Evolutionary conservation across 2,329 filamentous ascomycete species (phyloP), one percentile per base, ranked within the genome.

Genomic region (Sarocladiaceae sp.): DNA sequence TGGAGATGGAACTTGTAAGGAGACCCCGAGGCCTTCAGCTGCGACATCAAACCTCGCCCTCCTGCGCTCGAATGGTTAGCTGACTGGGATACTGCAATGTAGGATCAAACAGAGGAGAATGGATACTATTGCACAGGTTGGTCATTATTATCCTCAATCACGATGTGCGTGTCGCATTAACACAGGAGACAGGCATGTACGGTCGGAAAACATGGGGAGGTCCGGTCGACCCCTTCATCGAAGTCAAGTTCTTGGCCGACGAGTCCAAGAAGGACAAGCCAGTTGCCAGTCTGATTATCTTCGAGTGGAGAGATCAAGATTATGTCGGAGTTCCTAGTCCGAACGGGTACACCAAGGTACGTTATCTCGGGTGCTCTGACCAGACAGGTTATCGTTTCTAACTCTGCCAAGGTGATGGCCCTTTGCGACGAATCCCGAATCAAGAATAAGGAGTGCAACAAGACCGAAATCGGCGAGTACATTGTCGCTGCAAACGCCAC

Each of bases 201-300:
- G 92, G 88, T 72, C 86, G 83, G 66, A 88, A 84, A 63, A 80
- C 87, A 49, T 97, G 93, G 93, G 90, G 90, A 61, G 93, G 93
- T 54, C 81, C 83, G 31, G 81, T 90, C 55, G 90, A 97, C 60
- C 93, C 93, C 18, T 96, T 90, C 72, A 96, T 97, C 67, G 79
- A 87, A 60, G 80, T 90, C 67, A 90, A 90, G 65, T 95, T 96
- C 63, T 71, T 87, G 36, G 33, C 26, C 6, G 69, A 78, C 71
- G 64, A 76, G 71, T 67, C 80, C 62, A 72, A 79, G 53, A 20
- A 5, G 22, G 76, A 84, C 52, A 87, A 96, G 66, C 87, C 88
- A 4, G 76, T 90, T 39, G 86, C 91, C 58, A 95, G 90, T 67
- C 71, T 97, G 60, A 78, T 96, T 50, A 86, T 99, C 57, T 99